Conservation (phyloP, 768 basidiomycete genomes). For the Naematelia aurantialba region DNA sequence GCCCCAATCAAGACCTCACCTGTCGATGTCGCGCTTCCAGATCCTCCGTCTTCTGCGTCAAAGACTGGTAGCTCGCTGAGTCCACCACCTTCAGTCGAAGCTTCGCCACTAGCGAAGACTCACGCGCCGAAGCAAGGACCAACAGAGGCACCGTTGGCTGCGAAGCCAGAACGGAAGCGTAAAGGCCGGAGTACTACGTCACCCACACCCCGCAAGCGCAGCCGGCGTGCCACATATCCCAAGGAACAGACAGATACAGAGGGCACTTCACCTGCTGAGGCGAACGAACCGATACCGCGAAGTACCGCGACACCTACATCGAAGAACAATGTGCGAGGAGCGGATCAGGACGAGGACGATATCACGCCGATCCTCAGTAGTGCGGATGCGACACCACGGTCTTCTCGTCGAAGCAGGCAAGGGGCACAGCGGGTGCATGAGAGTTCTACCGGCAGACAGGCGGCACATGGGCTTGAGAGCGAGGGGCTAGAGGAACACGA, state of each 20-base stretch:
- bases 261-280: background rate
- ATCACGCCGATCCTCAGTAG: background rate
- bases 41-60: background rate
- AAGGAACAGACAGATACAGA: background rate
- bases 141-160: too few relatives aligned
- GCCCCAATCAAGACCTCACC: background rate
- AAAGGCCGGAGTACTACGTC: background rate
- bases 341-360: background rate
- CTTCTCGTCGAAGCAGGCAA: conserved; percentile 5
- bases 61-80: background rate
- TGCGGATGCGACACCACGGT: conserved; percentile 3
- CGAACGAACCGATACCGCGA: background rate
- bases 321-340: background rate
- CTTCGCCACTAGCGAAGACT: background rate
- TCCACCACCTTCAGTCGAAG: background rate
- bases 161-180: background rate
- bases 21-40: too few relatives aligned
- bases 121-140: too few relatives aligned
- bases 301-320: background rate
- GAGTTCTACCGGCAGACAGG: too few relatives aligned
- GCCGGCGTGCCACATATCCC: background rate
- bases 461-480: background rate
- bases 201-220: background rate
- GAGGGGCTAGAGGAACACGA: conserved; percentile 6
- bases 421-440: background rate